Evolutionary conservation across 805 yeast species (phyloP).

Genomic region (Metschnikowia santaceciliae): DNA sequence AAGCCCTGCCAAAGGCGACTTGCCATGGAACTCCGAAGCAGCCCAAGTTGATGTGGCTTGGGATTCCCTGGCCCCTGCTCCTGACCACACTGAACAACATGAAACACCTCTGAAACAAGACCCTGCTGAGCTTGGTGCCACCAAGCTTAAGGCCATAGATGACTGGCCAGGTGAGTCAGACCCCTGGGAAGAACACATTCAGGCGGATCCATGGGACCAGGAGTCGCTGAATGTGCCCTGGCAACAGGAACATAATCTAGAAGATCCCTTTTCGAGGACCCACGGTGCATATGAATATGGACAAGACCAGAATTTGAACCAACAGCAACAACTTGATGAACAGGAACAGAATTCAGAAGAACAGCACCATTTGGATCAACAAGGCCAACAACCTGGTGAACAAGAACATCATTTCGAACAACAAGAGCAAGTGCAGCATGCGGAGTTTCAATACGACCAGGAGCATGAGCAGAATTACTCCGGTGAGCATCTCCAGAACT

Average conservation of each 20-base stretch:
- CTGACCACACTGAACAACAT: background rate
- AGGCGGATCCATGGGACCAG: slow-evolving; percentile 1
- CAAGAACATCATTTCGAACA: background rate
- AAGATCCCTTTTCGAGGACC: background rate
- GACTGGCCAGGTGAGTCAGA: background rate
- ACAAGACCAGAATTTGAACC: background rate
- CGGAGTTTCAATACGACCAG: background rate
- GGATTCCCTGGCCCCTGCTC: background rate
- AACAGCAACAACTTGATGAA: background rate
- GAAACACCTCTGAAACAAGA: background rate
- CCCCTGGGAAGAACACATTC: background rate
- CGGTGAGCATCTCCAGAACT: background rate
- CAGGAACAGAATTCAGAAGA: background rate
- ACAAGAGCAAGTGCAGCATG: background rate
- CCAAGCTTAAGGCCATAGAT: background rate
- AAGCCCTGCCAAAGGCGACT: slow-evolving; percentile 1
- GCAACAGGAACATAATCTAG: slow-evolving; percentile 6
- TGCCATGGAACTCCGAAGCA: slow-evolving; percentile 1
- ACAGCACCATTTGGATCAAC: background rate
- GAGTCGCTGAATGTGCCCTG: slow-evolving; percentile 11
- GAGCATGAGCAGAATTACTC: background rate
- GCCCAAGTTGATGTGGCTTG: background rate
- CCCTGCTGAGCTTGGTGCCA: background rate
- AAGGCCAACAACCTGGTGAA: too few relatives aligned
- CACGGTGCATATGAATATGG: background rate